These are phyloP conservation scores for Westerdykella aurantiaca DNA, from an alignment of 2,329 filamentous ascomycete species.

Conservation along the genomic window DNA sequence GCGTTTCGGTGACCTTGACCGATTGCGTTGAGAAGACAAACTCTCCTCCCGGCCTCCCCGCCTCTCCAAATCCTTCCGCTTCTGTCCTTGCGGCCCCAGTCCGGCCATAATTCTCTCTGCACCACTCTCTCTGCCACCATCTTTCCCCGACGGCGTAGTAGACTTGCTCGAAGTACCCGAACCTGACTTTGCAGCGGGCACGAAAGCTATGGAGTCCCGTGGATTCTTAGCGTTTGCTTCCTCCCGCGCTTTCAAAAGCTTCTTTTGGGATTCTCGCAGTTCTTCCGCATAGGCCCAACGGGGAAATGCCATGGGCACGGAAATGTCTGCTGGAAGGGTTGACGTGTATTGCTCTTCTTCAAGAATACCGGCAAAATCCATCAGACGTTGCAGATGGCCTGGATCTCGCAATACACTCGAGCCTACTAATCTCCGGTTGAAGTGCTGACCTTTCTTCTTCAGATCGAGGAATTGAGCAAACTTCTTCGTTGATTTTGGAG, in stretches of 20 bases:
- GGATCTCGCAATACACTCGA: conserved; percentile 67
- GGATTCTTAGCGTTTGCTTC: conserved; percentile 23
- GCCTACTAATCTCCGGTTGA: conserved; percentile 66
- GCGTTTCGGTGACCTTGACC: conserved; percentile 29
- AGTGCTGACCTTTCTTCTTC: conserved; percentile 72
- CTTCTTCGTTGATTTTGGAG: conserved; percentile 53
- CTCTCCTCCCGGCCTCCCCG: conserved; percentile 17
- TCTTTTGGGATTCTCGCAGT: conserved; percentile 38
- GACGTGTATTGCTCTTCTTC: conserved; percentile 60
- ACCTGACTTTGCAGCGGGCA: conserved; percentile 16
- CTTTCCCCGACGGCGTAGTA: conserved; percentile 17
- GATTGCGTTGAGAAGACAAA: conserved; percentile 13
- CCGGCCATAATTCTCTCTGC: conserved; percentile 17
- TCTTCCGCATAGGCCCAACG: conserved; percentile 42
- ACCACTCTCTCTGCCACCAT: conserved; percentile 10
- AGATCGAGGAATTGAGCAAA: conserved; percentile 68
- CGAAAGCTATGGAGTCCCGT: conserved; percentile 31
- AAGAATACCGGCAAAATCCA: conserved; percentile 59
- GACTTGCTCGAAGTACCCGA: conserved; percentile 21
- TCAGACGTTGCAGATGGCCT: conserved; percentile 63
- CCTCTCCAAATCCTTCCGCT: conserved; percentile 29
- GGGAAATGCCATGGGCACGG: conserved; percentile 38
- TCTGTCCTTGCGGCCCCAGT: conserved; percentile 13
- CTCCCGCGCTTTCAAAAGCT: conserved; percentile 28
- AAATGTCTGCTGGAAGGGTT: conserved; percentile 42